Conservation (phyloP, 202 grass and related monocot species). For the Sporobolus alterniflorus region DNA sequence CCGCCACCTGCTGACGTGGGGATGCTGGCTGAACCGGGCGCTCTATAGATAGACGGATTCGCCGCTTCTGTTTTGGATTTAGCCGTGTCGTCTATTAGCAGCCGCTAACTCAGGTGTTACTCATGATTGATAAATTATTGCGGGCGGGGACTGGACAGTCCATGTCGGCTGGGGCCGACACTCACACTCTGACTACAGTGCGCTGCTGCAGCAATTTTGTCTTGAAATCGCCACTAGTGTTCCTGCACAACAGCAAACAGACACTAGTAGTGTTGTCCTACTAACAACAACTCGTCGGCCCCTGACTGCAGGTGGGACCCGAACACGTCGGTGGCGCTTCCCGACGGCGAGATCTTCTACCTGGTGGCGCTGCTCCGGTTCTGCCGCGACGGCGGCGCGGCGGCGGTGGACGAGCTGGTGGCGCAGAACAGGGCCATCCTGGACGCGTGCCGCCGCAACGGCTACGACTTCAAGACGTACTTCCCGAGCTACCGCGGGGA, state of each 20-base stretch:
- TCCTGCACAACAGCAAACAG: too few relatives aligned
- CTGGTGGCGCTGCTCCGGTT: constrained; percentile 94
- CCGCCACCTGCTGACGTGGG: not conserved
- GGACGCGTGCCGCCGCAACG: constrained; percentile 54
- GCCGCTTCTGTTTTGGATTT: constrained; percentile 46
- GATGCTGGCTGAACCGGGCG: too few relatives aligned
- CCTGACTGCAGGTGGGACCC: constrained; percentile 85
- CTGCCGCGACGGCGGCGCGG: constrained; percentile 44
- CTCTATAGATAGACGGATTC: too few relatives aligned
- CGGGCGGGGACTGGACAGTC: not conserved
- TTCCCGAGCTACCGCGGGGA: constrained; percentile 66
- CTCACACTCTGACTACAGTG: not conserved
- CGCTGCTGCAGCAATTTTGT: not conserved
- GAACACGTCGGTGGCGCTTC: constrained; percentile 79
- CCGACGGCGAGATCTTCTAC: constrained; percentile 86
- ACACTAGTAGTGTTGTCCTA: too few relatives aligned
- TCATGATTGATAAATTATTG: constrained; percentile 32
- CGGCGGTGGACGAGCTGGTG: constrained; percentile 61
- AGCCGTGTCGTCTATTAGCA: constrained; percentile 16
- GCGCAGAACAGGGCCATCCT: constrained; percentile 75
- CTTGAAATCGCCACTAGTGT: too few relatives aligned
- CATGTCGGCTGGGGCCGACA: not conserved
- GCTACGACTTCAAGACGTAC: constrained; percentile 93
- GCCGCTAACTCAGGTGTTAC: constrained; percentile 33
- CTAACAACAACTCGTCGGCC: too few relatives aligned